Evolutionary conservation across 352 stramenopile species (phyloP).

Genomic region (Pythium utonaiense): DNA sequence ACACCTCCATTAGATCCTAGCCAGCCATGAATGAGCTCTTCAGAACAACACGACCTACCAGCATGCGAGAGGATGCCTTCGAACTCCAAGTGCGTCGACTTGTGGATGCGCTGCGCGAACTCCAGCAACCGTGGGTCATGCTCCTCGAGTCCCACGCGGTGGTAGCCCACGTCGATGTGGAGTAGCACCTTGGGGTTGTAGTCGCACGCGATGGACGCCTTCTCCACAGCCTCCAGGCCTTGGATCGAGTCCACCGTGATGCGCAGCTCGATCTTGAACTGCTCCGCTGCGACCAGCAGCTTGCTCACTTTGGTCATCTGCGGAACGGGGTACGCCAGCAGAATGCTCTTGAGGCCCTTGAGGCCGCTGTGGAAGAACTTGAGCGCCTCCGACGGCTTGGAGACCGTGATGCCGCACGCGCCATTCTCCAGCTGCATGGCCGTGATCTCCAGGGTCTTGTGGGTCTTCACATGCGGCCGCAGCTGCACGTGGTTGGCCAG

Average conservation of each 20-base stretch:
- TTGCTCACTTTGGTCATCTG: slow-evolving; percentile 52
- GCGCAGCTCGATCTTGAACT: slow-evolving; percentile 44
- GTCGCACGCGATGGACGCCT: slow-evolving; percentile 38
- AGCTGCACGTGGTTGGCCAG: slow-evolving; percentile 42
- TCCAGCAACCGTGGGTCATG: slow-evolving; percentile 43
- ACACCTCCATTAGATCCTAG: neutral
- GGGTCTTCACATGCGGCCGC: slow-evolving; percentile 69
- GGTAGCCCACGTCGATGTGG: slow-evolving; percentile 74
- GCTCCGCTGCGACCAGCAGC: slow-evolving; percentile 44
- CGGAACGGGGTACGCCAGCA: slow-evolving; percentile 68
- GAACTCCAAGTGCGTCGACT: slow-evolving; percentile 49
- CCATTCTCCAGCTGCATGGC: slow-evolving; percentile 46
- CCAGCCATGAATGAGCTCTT: neutral
- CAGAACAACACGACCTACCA: slow-evolving; percentile 19
- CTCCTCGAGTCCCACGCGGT: slow-evolving; percentile 67
- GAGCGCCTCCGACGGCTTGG: slow-evolving; percentile 66
- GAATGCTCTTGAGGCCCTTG: slow-evolving; percentile 42
- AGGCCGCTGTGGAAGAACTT: slow-evolving; percentile 53
- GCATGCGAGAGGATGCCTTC: slow-evolving; percentile 59
- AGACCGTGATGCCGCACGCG: slow-evolving; percentile 57
- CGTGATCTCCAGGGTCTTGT: slow-evolving; percentile 75
- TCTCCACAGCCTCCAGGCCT: slow-evolving; percentile 50
- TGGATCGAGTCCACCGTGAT: slow-evolving; percentile 61
- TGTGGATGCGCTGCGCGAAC: slow-evolving; percentile 49
- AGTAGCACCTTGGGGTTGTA: slow-evolving; percentile 53